phyloP scores from a whole-genome alignment of 768 basidiomycete species.

The Pisolithus tinctorius region DNA sequence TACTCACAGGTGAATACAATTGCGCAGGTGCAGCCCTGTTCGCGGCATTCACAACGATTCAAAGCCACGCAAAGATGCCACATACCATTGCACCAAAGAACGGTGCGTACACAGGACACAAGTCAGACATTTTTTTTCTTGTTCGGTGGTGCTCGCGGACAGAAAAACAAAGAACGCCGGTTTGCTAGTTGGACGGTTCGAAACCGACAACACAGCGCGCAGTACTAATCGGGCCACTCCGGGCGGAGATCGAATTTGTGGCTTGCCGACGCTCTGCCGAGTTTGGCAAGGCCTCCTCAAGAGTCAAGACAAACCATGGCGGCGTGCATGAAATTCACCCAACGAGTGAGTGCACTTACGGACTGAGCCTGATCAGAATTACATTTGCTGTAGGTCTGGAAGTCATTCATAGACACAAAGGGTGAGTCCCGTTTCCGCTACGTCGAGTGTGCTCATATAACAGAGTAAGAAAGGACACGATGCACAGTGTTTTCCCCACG shows the following conservation, averaged over 20 bases:
- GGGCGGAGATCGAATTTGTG: constrained; percentile 19
- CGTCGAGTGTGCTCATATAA: constrained; percentile 1
- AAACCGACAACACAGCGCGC: constrained; percentile 6
- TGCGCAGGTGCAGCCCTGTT: constrained; percentile 89
- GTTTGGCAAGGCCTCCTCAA: constrained; percentile 15
- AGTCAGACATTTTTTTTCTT: constrained; percentile 52
- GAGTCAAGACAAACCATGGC: constrained; percentile 34
- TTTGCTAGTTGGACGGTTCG: background rate
- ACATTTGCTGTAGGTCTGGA: constrained; percentile 52
- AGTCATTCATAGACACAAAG: constrained; percentile 69
- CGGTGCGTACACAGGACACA: constrained; percentile 92
- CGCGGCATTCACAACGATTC: constrained; percentile 7
- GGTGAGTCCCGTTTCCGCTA: constrained; percentile 33
- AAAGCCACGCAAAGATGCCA: background rate
- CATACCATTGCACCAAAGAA: constrained; percentile 92
- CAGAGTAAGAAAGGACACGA: constrained; percentile 56
- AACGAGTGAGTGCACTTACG: constrained; percentile 34
- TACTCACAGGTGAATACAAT: constrained; percentile 95
- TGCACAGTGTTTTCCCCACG: constrained; percentile 72
- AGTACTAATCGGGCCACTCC: constrained; percentile 12
- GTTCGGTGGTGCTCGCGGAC: constrained; percentile 1
- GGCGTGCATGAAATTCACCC: constrained; percentile 68
- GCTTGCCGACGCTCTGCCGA: background rate
- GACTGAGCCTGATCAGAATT: constrained; percentile 1
- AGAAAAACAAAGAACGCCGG: background rate